Base-by-base conservation (phyloP, 1,284 basidiomycete genomes). In the Schizopora paradoxa region DNA sequence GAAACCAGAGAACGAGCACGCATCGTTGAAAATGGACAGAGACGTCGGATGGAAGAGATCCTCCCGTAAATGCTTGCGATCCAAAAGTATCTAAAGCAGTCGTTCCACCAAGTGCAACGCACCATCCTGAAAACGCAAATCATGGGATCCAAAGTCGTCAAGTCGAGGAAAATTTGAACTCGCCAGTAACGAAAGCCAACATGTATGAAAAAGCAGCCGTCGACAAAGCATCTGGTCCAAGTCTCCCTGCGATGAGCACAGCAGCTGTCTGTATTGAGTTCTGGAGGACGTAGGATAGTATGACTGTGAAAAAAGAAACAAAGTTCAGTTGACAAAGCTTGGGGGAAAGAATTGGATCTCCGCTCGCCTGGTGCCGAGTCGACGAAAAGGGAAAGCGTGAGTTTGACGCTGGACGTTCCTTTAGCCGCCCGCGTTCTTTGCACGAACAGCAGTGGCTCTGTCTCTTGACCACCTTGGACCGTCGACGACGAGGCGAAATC, bases 61-160 rank as follows among this genome's bases (percentile, higher is more conserved):
- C 73, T 23, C 80, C 81, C 6, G 84, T 85, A 62, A 80, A 87
- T 0, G 82, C 74, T 55, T 85, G 81, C 4, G 84, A 87, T 32
- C 83, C 84, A 45, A 86, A 67, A 1, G 85, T 87, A 61, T 87
- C 84, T 25, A 87, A 67, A 6, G 84, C 84, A 1, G 85, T 87
- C 1, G 83, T 82, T 14, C 84, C 85, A 8, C 84, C 84, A 16
- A 88, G 70, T 4, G 83, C 84, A 47, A 87, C 69, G 56, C 77
- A 80, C 81, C 83, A 85, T 18, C 82, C 83, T 84, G 55, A 38
- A 48, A 29, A 33, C 13, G 13, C 49, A 52, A 56, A 49, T 44
- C 37, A 29, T 51, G 49, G 49, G 45, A 51, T 52, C 51, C 42
- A 48, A 41, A 42, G 22, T 19, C 2, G 6, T 49, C 36, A 19